Conservation (phyloP, 139 green algal species). For the Micractinium sp. region DNA sequence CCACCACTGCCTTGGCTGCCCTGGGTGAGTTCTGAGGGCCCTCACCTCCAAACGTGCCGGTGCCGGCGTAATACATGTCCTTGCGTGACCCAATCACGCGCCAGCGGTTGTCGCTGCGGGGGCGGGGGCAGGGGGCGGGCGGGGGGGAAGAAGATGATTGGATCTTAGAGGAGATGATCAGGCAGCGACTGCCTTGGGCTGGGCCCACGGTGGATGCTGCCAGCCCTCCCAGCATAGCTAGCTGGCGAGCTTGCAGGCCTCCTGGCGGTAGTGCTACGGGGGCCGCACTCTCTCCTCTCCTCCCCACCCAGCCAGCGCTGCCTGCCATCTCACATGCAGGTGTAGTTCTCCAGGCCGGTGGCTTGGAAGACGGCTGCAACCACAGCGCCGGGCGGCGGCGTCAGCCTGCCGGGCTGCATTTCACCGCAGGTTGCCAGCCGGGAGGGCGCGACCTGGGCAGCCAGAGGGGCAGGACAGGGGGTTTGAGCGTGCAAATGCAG, state of each 20-base stretch:
- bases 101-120: neutral
- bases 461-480: neutral
- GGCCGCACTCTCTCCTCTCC: neutral
- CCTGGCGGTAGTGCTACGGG: no score
- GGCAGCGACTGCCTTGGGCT: no score
- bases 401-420: neutral
- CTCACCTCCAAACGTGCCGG: neutral
- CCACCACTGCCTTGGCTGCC: no score
- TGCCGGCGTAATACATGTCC: conserved; percentile 6
- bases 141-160: neutral
- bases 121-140: neutral
- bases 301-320: neutral
- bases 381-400: neutral
- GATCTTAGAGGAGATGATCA: no score
- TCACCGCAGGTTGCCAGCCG: neutral
- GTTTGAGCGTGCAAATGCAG: neutral
- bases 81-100: neutral
- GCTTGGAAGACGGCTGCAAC: neutral
- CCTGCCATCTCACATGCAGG: neutral
- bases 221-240: neutral
- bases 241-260: neutral
- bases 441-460: neutral
- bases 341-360: neutral
- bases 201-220: no score
- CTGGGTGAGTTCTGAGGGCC: no score